Evolutionary conservation across 345 rosid species (phyloP).

Genomic region (Eucalyptus victrix): DNA sequence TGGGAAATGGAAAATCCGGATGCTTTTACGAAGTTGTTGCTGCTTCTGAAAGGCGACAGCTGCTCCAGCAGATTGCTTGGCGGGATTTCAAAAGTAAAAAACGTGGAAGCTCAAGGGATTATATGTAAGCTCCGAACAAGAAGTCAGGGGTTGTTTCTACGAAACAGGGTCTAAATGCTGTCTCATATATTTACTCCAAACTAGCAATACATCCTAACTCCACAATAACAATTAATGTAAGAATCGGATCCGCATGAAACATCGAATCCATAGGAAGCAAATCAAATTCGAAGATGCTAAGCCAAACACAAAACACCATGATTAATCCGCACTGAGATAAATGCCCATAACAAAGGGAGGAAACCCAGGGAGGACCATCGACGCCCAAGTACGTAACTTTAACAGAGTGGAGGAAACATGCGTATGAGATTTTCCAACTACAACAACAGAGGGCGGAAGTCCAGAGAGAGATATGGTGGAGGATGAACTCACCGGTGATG

Average conservation of each 20-base stretch:
- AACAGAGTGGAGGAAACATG: background rate
- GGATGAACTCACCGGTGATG: conserved; percentile 40
- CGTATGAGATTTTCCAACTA: background rate
- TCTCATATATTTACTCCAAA: background rate
- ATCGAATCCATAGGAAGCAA: background rate
- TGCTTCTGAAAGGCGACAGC: background rate
- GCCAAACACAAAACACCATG: background rate
- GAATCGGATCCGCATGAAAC: background rate
- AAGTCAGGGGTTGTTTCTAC: background rate
- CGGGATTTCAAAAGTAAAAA: background rate
- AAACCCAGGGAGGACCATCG: background rate
- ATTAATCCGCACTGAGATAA: background rate
- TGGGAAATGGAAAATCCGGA: background rate
- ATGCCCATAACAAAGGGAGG: background rate
- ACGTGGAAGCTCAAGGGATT: background rate
- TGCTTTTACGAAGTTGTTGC: background rate
- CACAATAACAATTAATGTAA: background rate
- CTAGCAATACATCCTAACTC: background rate
- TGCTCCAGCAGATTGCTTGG: background rate
- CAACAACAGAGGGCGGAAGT: background rate
- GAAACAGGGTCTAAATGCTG: background rate
- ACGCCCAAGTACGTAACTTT: background rate
- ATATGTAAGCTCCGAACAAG: background rate
- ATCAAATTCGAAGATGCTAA: background rate
- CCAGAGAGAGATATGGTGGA: background rate